phyloP scores from a whole-genome alignment of 164 flowering plant genomes.

The Pachysandra terminalis region DNA sequence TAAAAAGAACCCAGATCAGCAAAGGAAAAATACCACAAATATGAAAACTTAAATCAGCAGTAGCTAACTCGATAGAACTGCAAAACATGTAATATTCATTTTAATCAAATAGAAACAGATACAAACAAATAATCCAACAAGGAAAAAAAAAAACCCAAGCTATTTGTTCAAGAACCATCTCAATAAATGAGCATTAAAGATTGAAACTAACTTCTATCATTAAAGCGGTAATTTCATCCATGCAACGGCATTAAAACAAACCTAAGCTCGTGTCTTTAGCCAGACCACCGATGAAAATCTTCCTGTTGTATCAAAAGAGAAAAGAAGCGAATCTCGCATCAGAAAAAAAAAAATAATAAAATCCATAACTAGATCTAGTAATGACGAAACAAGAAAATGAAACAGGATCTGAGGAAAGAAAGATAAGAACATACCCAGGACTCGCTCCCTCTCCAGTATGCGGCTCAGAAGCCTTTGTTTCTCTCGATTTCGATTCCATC shows the following conservation, averaged over 20 bases:
- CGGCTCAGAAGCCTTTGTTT: constrained; percentile 13
- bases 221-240: too few species aligned
- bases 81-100: too few species aligned
- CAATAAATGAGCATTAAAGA: too few species aligned
- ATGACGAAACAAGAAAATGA: background rate
- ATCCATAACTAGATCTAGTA: background rate
- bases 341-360: too few species aligned
- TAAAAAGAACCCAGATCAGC: background rate
- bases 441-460: constrained; percentile 55
- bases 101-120: background rate
- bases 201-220: too few species aligned
- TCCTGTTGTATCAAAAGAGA: constrained; percentile 35
- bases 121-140: too few species aligned
- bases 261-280: constrained; percentile 65
- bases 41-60: background rate
- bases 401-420: background rate
- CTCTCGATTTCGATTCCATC: constrained; percentile 47
- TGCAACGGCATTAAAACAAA: constrained; percentile 14
- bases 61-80: background rate
- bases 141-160: too few species aligned
- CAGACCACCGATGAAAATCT: constrained; percentile 89
- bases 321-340: background rate
- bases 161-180: too few species aligned
- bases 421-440: constrained; percentile 46
- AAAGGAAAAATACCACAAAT: background rate